These are phyloP conservation scores for Phytophthora pisi DNA, from an alignment of 352 stramenopile species.

Conservation along the genomic window DNA sequence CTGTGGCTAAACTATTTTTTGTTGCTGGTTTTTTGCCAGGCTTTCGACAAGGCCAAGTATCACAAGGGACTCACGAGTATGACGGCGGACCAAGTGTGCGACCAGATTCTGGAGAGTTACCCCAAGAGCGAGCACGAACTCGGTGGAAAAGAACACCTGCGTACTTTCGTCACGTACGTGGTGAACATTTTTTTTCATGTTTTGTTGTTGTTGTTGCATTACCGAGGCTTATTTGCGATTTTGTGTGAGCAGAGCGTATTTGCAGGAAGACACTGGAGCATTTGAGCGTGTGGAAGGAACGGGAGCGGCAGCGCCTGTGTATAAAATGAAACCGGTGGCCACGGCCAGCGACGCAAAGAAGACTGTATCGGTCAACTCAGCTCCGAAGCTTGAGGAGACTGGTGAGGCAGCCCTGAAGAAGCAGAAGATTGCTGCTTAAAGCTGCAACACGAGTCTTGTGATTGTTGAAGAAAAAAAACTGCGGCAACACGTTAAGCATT, in stretches of 20 bases:
- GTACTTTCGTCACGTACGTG: slow-evolving; percentile 68
- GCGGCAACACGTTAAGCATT: slow-evolving; percentile 9
- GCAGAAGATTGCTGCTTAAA: slow-evolving; percentile 39
- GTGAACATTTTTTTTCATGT: neutral
- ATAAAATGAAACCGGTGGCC: slow-evolving; percentile 41
- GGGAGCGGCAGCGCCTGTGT: slow-evolving; percentile 22
- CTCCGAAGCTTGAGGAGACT: slow-evolving; percentile 23
- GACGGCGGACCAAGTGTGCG: slow-evolving; percentile 64
- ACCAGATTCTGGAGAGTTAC: slow-evolving; percentile 80
- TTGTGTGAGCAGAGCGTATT: slow-evolving; percentile 33
- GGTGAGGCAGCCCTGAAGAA: slow-evolving; percentile 43
- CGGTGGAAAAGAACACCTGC: slow-evolving; percentile 71
- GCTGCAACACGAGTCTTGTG: neutral
- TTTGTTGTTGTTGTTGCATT: neutral
- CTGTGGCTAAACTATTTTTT: neutral
- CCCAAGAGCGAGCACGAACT: slow-evolving; percentile 79
- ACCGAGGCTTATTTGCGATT: neutral
- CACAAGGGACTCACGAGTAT: slow-evolving; percentile 54
- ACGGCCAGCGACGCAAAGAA: slow-evolving; percentile 24
- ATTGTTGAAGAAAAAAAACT: neutral
- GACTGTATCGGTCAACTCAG: slow-evolving; percentile 6
- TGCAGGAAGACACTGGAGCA: slow-evolving; percentile 41
- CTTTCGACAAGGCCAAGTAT: slow-evolving; percentile 83
- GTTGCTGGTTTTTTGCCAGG: slow-evolving; percentile 29
- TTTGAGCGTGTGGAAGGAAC: slow-evolving; percentile 38